Conservation (phyloP, 208 protist genomes). For the Plasmodiophora brassicae region DNA sequence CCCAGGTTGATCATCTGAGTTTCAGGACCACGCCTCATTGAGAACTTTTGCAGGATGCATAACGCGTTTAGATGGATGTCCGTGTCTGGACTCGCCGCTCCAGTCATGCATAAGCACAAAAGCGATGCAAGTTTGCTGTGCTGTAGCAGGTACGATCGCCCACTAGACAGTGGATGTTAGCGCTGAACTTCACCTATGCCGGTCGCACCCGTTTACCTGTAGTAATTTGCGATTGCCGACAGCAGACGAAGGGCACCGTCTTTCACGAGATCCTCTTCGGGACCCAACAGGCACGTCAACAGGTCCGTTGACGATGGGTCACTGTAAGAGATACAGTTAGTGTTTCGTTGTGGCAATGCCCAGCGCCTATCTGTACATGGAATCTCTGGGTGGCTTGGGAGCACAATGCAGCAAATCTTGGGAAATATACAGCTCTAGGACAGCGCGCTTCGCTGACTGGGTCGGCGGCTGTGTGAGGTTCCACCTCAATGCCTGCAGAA, state of each 20-base stretch:
- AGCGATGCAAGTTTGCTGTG: not conserved
- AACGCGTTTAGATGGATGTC: slow-evolving; percentile 21
- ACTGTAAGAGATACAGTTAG: not conserved
- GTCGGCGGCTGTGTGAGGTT: slow-evolving; percentile 11
- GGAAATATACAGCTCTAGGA: not conserved
- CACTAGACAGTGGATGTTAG: not conserved
- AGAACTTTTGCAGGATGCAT: slow-evolving; percentile 28
- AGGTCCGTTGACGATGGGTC: not conserved
- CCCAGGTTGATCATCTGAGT: slow-evolving; percentile 15
- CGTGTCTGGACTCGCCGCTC: not conserved
- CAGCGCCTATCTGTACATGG: not conserved
- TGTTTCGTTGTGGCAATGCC: not conserved
- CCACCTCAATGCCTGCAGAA: not conserved
- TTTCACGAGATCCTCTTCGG: not conserved
- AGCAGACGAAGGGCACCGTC: not conserved
- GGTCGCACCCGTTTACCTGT: too few species aligned
- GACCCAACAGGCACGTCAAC: not conserved
- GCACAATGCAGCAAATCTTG: not conserved
- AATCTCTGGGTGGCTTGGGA: not conserved
- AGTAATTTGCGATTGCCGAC: slow-evolving; percentile 2
- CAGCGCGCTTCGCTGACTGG: not conserved
- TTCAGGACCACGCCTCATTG: slow-evolving; percentile 3
- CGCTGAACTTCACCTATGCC: too few species aligned
- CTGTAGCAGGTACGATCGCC: slow-evolving; percentile 21
- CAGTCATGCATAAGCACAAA: not conserved